Base-by-base conservation (phyloP, 208 protist genomes). In the Crithidia sp. region DNA sequence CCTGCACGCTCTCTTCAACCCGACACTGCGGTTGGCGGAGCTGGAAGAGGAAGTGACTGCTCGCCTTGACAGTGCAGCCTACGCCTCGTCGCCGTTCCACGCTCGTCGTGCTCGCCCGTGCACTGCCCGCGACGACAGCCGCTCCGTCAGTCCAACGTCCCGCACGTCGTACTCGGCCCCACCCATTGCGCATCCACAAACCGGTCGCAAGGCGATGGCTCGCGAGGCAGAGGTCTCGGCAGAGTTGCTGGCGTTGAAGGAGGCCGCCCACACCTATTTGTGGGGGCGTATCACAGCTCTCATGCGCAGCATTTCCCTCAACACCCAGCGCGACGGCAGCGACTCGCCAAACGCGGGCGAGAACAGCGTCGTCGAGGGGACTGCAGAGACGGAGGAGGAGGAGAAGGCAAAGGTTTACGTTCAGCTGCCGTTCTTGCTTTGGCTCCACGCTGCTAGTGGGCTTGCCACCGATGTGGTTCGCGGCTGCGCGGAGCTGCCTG, bases 401-500 rank as follows among this genome's bases (percentile, higher is more conserved):
- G 61, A 67, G 7, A 50, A 64, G 17, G 54, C 63, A 6, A 49
- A 71, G 43, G 67, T 47, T 5, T 74, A 57, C 9, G 74, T 71
- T 37, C 74, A 74, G 43, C 61, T 79, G 16, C 61, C 67, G 12
- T 74, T 79, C 53, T 55, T 71, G 44, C 69, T 79, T 60, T 79
- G 74, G 74, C 53, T 79, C 4, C 74, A 74, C 63, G 62, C 74
- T 3, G 74, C 74, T n/a, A 74, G 53, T 40, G 74, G 74, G 53
- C 62, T 79, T 13, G 67, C 67, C 17, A 64, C 60, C 8, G 74
- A 79, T 36, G 74, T 69, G 5, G 59, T 74, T 45, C 67, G 47
- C 39, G 39, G 10, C 4, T 41, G 43, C 17, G 50, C 68, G 39
- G 67, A 79, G 44, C 10, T 4, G 4, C 54, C 55, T 37, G 17